Base-by-base conservation (phyloP, 495 filamentous ascomycete species). In the Daldinia vernicosa region DNA sequence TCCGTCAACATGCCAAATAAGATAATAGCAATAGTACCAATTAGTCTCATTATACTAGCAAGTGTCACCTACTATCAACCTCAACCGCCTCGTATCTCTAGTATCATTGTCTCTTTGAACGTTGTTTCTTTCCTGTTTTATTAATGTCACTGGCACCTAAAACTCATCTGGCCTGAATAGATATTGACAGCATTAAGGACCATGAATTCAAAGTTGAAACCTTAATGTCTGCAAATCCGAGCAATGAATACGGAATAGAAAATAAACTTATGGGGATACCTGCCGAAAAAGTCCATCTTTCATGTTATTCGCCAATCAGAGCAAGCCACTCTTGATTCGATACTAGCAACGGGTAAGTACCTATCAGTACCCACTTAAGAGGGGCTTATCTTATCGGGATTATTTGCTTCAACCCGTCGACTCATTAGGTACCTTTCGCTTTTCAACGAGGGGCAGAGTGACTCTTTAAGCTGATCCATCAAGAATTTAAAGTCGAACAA, bases 301-400 rank as follows among this genome's bases (percentile, higher is more conserved):
- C n/a, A 17, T 43, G n/a, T 8, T 51, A 51, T 51, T 15, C 47
- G 47, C 47, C 47, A 51, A 51, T 51, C 47, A 51, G 24, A 51
- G 24, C 12, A 33, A 33, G 32, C 9, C 32, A 33, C 32, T 33
- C 32, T 33, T 33, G 3, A 33, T 33, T 33, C 9, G 11, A 9
- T 32, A 32, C 28, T 6, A 7, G 30, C 7, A 2, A 32, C 7
- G 8, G 8, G 8, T 0, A 30, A 8, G 32, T 35, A 35, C 33
- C 33, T 35, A 14, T 35, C 33, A 35, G 3, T n/a, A 47, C 56
- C 69, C 69, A 66, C 63, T 71, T 71, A 67, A 71, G 69, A 71
- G 69, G 69, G 69, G 69, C 54, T 71, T 71, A 71, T 71, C 69
- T 71, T 71, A 71, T 71, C 63, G 27, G 15, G 17, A 55, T 54